Conservation (phyloP, 352 stramenopile genomes). For the Globisporangium nagaii region DNA sequence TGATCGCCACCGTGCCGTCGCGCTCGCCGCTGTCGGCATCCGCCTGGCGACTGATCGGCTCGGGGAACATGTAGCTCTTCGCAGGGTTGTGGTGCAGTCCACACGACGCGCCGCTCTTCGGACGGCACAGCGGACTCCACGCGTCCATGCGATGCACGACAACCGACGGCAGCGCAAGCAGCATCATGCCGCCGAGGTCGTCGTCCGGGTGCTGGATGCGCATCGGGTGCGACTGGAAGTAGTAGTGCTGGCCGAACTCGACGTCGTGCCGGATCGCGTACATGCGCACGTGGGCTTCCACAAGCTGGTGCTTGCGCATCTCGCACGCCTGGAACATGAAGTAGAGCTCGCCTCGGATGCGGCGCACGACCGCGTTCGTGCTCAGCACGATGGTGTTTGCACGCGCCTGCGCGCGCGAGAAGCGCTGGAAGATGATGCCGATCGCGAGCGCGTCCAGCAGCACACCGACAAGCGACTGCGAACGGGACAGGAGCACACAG, state of each 20-base stretch:
- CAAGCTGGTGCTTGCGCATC: slow-evolving; percentile 92
- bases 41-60: slow-evolving; percentile 47
- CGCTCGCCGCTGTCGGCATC: slow-evolving; percentile 63
- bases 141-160: slow-evolving; percentile 92
- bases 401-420: slow-evolving; percentile 87
- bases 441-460: slow-evolving; percentile 92
- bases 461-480: slow-evolving; percentile 87
- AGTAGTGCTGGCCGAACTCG: slow-evolving; percentile 64
- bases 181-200: slow-evolving; percentile 85
- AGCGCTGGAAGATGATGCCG: slow-evolving; percentile 92
- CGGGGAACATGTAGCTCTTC: slow-evolving; percentile 60
- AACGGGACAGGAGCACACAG: background rate
- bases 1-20: slow-evolving; percentile 28
- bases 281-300: slow-evolving; percentile 92
- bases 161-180: slow-evolving; percentile 87
- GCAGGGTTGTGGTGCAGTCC: slow-evolving; percentile 61
- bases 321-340: slow-evolving; percentile 92
- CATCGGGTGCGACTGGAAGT: slow-evolving; percentile 93
- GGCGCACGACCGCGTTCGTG: slow-evolving; percentile 87
- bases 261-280: slow-evolving; percentile 89
- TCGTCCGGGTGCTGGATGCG: slow-evolving; percentile 92
- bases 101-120: slow-evolving; percentile 38
- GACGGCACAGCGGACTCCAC: slow-evolving; percentile 87
- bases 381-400: slow-evolving; percentile 94
- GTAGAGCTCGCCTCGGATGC: slow-evolving; percentile 87